Percentiles rank a stretch among this genome's conserved stretches.
Evolutionary conservation across 495 filamentous ascomycete species (phyloP).

Genomic region (Neurospora intermedia): DNA sequence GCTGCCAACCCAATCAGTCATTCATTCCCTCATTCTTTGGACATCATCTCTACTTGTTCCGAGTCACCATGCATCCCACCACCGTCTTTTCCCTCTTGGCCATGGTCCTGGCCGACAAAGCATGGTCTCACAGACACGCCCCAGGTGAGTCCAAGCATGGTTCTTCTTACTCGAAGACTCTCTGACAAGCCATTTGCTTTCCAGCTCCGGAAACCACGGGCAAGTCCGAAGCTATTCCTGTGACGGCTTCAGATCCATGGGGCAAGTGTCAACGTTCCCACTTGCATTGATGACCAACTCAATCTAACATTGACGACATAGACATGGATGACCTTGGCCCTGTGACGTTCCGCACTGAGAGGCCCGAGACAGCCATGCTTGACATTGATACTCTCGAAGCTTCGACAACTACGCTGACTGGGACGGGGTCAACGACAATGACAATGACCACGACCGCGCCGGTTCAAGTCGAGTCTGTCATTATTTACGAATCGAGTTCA

Average conservation of each 20-base stretch:
- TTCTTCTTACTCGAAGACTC: background rate
- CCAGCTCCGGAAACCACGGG: background rate
- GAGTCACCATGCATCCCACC: background rate
- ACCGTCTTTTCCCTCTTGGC: background rate
- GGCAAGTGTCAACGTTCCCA: background rate
- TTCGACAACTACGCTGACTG: background rate
- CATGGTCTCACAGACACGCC: too few species aligned
- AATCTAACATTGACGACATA: background rate
- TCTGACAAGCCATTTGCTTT: background rate
- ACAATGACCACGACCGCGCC: background rate
- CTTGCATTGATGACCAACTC: background rate
- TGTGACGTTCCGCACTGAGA: background rate
- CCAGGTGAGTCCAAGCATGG: background rate
- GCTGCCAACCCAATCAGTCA: background rate
- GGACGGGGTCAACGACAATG: background rate
- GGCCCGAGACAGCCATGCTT: background rate
- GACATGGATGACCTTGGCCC: background rate
- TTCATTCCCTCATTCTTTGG: background rate
- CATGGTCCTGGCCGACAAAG: background rate
- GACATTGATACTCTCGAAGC: background rate
- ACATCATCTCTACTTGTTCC: background rate
- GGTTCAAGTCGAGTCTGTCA: background rate
- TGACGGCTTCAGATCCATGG: background rate
- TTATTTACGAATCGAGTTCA: background rate
- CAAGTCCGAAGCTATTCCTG: background rate